phyloP scores from a whole-genome alignment of 2,329 filamentous ascomycete species.

The Akanthomyces uredinophilus region DNA sequence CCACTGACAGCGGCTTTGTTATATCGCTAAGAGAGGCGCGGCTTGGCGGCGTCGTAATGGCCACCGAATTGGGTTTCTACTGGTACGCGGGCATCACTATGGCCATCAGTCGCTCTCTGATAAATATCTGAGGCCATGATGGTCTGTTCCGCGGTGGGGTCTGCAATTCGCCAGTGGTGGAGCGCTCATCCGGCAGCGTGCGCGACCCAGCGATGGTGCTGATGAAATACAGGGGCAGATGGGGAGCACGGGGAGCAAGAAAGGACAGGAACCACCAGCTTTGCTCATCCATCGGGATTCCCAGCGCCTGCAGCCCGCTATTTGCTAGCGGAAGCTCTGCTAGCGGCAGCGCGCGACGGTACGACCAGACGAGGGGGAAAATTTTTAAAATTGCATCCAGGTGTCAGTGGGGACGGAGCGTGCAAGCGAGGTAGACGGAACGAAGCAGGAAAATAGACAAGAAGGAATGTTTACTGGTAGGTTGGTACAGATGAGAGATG shows the following conservation, averaged over 20 bases:
- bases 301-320: background rate
- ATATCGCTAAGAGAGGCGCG: background rate
- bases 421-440: background rate
- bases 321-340: background rate
- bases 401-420: background rate
- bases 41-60: background rate
- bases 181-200: background rate
- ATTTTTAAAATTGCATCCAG: constrained; percentile 9
- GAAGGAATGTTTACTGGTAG: background rate
- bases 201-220: background rate
- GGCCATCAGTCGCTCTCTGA: background rate
- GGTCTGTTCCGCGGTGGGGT: background rate
- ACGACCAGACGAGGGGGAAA: background rate
- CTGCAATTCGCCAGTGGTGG: background rate
- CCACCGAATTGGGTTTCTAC: background rate
- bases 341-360: background rate
- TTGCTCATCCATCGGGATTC: background rate
- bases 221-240: background rate
- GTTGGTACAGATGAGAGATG: too few relatives aligned
- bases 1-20: background rate
- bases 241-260: background rate
- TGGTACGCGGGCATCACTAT: background rate
- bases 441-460: background rate
- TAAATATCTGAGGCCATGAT: background rate
- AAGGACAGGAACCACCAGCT: too few relatives aligned